Conservation (phyloP, 2,329 filamentous ascomycete genomes). For the Botrytis hyacinthi region DNA sequence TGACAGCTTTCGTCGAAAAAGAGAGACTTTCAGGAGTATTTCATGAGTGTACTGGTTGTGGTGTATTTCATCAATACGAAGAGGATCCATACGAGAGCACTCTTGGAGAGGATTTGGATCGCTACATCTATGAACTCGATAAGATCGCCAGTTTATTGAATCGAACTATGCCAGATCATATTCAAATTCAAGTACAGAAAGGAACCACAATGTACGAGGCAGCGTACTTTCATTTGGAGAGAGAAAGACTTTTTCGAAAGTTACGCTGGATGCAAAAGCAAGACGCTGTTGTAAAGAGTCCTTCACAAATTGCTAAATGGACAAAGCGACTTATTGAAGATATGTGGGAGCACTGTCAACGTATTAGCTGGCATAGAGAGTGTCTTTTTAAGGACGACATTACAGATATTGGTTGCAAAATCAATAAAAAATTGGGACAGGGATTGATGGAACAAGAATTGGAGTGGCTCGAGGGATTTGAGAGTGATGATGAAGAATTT, state of each 20-base stretch:
- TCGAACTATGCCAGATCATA: constrained; percentile 11
- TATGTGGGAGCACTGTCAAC: constrained; percentile 8
- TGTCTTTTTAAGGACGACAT: constrained; percentile 7
- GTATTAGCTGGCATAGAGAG: not conserved
- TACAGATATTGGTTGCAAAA: constrained; percentile 2
- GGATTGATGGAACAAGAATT: constrained; percentile 1
- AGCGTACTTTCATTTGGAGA: not conserved
- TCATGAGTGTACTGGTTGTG: constrained; percentile 8
- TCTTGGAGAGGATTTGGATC: constrained; percentile 12
- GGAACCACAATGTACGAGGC: constrained; percentile 17
- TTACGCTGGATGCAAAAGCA: constrained; percentile 19
- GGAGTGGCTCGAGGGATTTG: not conserved
- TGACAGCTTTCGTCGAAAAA: constrained; percentile 18
- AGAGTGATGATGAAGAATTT: not conserved
- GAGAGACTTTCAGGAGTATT: constrained; percentile 10
- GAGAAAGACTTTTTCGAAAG: constrained; percentile 15
- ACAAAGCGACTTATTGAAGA: constrained; percentile 14
- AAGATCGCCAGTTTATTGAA: constrained; percentile 14
- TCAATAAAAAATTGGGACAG: not conserved
- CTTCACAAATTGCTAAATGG: constrained; percentile 8
- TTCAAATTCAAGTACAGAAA: constrained; percentile 7
- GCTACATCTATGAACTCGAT: constrained; percentile 19
- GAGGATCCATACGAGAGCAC: constrained; percentile 5
- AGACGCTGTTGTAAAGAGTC: not conserved
- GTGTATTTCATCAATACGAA: constrained; percentile 14